Conservation (phyloP, 345 rosid species). For the Lumnitzera racemosa region DNA sequence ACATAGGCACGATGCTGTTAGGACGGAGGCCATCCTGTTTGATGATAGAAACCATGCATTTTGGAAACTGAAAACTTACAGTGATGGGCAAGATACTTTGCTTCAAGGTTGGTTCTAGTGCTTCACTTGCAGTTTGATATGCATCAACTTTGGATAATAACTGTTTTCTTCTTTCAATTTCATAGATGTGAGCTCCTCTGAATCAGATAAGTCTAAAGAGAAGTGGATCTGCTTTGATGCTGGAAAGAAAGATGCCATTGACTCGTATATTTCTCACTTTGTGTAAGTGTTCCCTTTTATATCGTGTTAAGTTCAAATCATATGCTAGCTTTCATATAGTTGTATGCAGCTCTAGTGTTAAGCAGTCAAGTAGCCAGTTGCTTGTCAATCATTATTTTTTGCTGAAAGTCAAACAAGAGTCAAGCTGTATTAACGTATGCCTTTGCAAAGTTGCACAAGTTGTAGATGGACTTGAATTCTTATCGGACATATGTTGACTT, state of each 20-base stretch:
- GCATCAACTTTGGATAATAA: constrained; percentile 2
- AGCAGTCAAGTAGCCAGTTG: no score
- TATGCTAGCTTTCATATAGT: no score
- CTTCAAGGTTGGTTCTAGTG: constrained; percentile 58
- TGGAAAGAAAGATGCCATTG: constrained; percentile 49
- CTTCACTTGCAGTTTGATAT: not conserved
- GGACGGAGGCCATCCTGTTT: constrained; percentile 43
- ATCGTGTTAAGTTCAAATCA: no score
- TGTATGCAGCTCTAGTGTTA: no score
- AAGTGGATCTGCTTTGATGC: constrained; percentile 53
- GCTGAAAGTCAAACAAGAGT: no score
- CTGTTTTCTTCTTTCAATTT: not conserved
- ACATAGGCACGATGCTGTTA: constrained; percentile 54
- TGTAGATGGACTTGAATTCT: no score
- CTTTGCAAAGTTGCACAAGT: no score
- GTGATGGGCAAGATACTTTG: constrained; percentile 32
- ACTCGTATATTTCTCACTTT: constrained; percentile 43
- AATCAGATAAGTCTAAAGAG: constrained; percentile 30
- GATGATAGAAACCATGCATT: constrained; percentile 45
- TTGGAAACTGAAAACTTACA: constrained; percentile 54
- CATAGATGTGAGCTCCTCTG: constrained; percentile 18
- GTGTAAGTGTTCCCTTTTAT: constrained; percentile 22
- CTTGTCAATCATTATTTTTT: no score
- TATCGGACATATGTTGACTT: no score
- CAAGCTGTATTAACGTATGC: no score